Evolutionary conservation across 164 flowering plant genomes (phyloP), one percentile per base, ranked within the genome.

Genomic region (Magnolia changhungtana): DNA sequence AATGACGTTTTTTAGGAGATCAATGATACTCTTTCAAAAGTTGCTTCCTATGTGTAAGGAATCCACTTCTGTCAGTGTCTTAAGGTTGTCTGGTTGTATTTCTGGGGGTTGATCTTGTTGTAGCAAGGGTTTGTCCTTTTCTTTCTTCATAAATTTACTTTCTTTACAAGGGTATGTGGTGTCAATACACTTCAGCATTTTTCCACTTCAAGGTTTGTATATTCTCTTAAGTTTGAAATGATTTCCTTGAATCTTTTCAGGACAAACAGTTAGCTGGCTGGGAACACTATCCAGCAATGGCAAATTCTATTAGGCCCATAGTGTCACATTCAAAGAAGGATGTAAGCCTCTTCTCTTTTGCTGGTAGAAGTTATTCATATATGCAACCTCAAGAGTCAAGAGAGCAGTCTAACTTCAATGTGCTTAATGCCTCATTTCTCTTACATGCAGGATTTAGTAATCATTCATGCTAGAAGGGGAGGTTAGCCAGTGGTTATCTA

Each of bases 401-500:
- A 67, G 18, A 29, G 50, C 7, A 67, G 20, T 68, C 29, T 11
- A 29, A 29, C 69, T 61, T 10, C 8, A 67, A 55, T 55, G 61
- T 55, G 4, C 14, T 75, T 74, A 45, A 49, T 16, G 10, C 23
- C 49, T 50, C n/a, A 37, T 16, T 63, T 21, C 9, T 24, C 45
- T 19, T 24, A 31, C 16, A 50, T 73, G 76, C 87, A 95, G 98
- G 96, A 92, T 78, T 37, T 89, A 37, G 73, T 81, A 51, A 86
- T 86, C 78, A 80, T 89, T 80, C 83, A 49, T 52, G 78, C 89
- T 31, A 84, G 98, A 77, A 84, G 89, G 45, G 99, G 99, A 66
- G 99, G 99, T 55, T 82, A 82, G 82, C 11, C 80, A 85, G 80
- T 95, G 98, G 98, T 90, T 95, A 76, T 82, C 95, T 64, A 90